A percentile compares a stretch with the other conserved stretches of the same genome.
These are phyloP conservation scores for Biscogniauxia marginata DNA, from an alignment of 2,329 filamentous ascomycete species.

Conservation along the genomic window DNA sequence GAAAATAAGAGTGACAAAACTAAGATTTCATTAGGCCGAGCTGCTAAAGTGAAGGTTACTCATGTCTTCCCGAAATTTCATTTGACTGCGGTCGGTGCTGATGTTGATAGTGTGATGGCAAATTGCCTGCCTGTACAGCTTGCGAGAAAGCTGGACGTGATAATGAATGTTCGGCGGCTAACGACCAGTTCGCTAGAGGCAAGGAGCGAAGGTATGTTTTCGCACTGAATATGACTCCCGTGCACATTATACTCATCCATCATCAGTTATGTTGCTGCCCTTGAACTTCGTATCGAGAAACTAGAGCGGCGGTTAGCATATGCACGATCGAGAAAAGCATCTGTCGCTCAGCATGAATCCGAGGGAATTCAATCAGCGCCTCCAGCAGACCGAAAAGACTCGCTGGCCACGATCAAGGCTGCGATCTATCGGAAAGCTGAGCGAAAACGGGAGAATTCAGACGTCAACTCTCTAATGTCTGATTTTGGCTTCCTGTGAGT, in stretches of 20 bases:
- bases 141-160: conserved; percentile 89
- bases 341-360: conserved; percentile 63
- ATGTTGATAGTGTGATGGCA: conserved; percentile 75
- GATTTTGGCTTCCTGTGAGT: conserved; percentile 87
- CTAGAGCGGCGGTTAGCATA: conserved; percentile 75
- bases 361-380: conserved; percentile 43
- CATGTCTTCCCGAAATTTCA: conserved; percentile 1
- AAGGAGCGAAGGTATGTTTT: conserved; percentile 79
- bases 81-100: conserved; percentile 10
- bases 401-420: conserved; percentile 58
- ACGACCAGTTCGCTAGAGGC: conserved; percentile 91
- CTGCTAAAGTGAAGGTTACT: conserved; percentile 83
- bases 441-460: conserved; percentile 70
- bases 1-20: conserved; percentile 5
- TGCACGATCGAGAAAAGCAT: conserved; percentile 68
- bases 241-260: conserved; percentile 1
- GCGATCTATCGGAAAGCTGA: conserved; percentile 65
- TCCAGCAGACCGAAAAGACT: conserved; percentile 60
- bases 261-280: conserved; percentile 80
- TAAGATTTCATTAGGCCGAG: conserved; percentile 55
- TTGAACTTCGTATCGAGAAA: conserved; percentile 89
- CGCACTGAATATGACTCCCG: not conserved
- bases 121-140: conserved; percentile 89
- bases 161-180: conserved; percentile 86
- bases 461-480: conserved; percentile 88